Evolutionary conservation across 2,329 filamentous ascomycete genomes (phyloP), one percentile per base, ranked within the genome.

Genomic region (Penicillium sp.): DNA sequence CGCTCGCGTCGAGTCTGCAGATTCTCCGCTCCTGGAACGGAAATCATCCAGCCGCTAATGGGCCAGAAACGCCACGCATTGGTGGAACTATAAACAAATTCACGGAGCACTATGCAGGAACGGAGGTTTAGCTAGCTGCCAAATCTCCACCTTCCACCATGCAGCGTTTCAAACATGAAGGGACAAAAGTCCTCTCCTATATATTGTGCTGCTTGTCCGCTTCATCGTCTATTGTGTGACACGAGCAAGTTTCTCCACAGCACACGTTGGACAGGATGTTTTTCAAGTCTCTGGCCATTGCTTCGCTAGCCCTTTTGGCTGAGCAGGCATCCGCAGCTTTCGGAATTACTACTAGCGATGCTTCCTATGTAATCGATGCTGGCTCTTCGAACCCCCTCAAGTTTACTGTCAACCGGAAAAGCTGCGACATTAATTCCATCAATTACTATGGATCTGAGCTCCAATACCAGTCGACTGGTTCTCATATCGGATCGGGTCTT

Each of bases 361-460:
- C 35, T 37, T 59, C 67, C 61, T 81, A 78, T 58, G 69, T 81
- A 50, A 72, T 83, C 56, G 79, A 83, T 67, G 76, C 81, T 50
- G 80, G 77, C 41, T 80, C 77, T 12, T 57, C 75, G 33, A 82
- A 84, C 60, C 57, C 81, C 3, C 73, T 86, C 52, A 71, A 80
- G 38, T 81, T 85, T 62, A 80, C 79, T 3, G 78, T 86, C 50
- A 80, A 75, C 62, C 75, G 79, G 47, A 77, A 75, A 17, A 86
- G 75, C 68, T 87, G 86, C 63, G 86, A 88, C 63, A 85, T 89
- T 69, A 86, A 80, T 15, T 87, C 85, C 0, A 83, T 89, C 69
- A 80, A 81, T 54, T 88, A 81, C 67, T 81, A 82, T 25, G 82
- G 83, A 58, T 78, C 79, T 43, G 83, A 89, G 68, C 78, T 86